A percentile compares a stretch with the other conserved stretches of the same genome.
phyloP scores from a whole-genome alignment of 306 rosid genomes.

The Cucurbita maxima region DNA sequence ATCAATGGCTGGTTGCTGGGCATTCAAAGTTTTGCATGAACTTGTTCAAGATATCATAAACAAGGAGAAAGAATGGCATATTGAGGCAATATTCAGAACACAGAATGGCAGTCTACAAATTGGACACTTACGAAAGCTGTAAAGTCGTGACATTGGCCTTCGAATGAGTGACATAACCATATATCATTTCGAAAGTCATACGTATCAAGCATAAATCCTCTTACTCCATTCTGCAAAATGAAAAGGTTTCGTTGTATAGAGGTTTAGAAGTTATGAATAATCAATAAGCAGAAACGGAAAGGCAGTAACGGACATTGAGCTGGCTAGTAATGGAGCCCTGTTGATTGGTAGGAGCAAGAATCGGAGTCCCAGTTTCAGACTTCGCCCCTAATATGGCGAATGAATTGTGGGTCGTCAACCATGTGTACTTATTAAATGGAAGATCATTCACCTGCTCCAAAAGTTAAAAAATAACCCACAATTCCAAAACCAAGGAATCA shows the following conservation, averaged over 20 bases:
- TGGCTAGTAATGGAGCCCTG: slow-evolving; percentile 70
- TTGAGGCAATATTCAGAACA: background rate
- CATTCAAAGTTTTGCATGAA: background rate
- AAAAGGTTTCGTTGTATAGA: background rate
- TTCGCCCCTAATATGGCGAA: slow-evolving; percentile 57
- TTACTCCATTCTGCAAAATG: slow-evolving; percentile 51
- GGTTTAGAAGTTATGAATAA: no score
- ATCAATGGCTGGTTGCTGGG: slow-evolving; percentile 76
- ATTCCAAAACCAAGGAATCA: background rate
- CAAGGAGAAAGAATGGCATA: background rate
- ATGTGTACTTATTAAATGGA: slow-evolving; percentile 76
- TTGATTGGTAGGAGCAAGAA: slow-evolving; percentile 61
- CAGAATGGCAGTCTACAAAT: background rate
- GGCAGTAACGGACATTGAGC: slow-evolving; percentile 47
- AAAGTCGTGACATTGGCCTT: slow-evolving; percentile 65
- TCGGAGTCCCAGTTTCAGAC: slow-evolving; percentile 44
- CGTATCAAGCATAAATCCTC: slow-evolving; percentile 90
- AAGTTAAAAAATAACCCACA: background rate
- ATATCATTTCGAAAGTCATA: slow-evolving; percentile 68
- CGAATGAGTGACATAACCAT: slow-evolving; percentile 74
- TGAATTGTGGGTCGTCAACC: slow-evolving; percentile 84
- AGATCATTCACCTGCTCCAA: slow-evolving; percentile 41
- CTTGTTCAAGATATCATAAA: background rate
- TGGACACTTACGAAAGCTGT: slow-evolving; percentile 76
- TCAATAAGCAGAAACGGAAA: background rate